Conservation (phyloP, 306 rosid genomes). For the Quillaja saponaria region DNA sequence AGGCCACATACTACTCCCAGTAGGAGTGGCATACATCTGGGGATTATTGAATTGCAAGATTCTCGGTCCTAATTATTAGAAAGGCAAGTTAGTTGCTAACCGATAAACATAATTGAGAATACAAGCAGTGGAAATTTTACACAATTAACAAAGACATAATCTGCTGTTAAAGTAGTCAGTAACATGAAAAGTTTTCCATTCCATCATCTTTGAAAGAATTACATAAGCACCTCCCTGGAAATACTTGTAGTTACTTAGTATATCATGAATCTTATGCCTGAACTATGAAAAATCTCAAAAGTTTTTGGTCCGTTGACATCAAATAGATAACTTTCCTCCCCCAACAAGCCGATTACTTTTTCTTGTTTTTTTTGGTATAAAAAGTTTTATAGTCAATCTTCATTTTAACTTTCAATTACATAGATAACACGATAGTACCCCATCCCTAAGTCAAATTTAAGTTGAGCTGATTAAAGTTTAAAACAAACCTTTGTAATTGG, state of each 20-base stretch:
- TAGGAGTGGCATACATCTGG: conserved; percentile 47
- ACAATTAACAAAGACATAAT: conserved; percentile 11
- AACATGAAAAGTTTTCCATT: conserved; percentile 18
- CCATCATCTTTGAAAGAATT: conserved; percentile 20
- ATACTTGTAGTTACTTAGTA: conserved; percentile 1
- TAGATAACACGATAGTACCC: too few relatives aligned
- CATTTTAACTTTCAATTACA: too few relatives aligned
- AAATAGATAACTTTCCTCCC: too few relatives aligned
- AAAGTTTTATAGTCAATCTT: too few relatives aligned
- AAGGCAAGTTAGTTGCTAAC: conserved; percentile 24
- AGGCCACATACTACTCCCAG: conserved; percentile 57
- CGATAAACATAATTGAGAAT: conserved; percentile 18
- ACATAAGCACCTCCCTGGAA: conserved; percentile 13
- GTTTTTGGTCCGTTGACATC: too few relatives aligned
- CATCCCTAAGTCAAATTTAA: too few relatives aligned
- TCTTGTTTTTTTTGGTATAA: too few relatives aligned
- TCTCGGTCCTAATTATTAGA: conserved; percentile 63
- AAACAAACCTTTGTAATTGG: conserved; percentile 63
- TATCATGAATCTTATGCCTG: neutral
- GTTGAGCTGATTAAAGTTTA: too few relatives aligned
- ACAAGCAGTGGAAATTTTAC: conserved; percentile 8
- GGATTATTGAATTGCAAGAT: conserved; percentile 73
- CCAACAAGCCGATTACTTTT: too few relatives aligned
- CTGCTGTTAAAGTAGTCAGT: neutral
- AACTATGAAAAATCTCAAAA: too few relatives aligned